Percentiles rank a stretch among this genome's conserved stretches.
Conservation (phyloP, 1,284 basidiomycete species). For the Ceratorhiza oryzae-sativae region DNA sequence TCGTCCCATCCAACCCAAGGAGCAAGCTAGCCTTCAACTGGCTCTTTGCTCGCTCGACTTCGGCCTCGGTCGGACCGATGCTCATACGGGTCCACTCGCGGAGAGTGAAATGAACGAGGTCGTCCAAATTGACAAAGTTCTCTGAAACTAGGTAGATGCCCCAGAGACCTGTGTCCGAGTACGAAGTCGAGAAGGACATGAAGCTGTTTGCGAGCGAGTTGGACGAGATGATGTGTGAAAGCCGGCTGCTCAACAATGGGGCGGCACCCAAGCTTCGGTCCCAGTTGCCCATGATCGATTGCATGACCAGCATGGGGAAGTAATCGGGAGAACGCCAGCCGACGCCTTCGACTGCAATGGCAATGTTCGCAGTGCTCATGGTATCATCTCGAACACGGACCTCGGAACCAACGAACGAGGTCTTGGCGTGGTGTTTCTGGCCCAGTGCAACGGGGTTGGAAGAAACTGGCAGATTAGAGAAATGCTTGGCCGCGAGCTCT, state of each 20-base stretch:
- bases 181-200: constrained; percentile 99
- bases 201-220: constrained; percentile 99
- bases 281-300: constrained; percentile 99
- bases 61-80: constrained; percentile 80
- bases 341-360: constrained; percentile 97
- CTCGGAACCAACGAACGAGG: constrained; percentile 92
- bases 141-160: constrained; percentile 97
- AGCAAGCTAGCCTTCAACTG: constrained; percentile 96
- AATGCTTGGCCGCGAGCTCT: constrained; percentile 94
- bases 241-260: constrained; percentile 86
- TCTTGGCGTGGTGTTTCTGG: constrained; percentile 71
- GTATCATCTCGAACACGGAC: constrained; percentile 96
- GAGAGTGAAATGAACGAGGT: constrained; percentile 92
- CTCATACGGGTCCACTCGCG: constrained; percentile 98
- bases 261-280: constrained; percentile 95
- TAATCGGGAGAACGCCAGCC: constrained; percentile 98
- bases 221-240: constrained; percentile 89
- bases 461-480: constrained; percentile 88
- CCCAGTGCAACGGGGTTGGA: constrained; percentile 89
- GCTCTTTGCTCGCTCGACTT: constrained; percentile 97
- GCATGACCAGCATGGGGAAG: constrained; percentile 99
- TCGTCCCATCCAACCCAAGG: constrained; percentile 91
- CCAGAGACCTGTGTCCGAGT: constrained; percentile 99
- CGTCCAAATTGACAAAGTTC: constrained; percentile 93
- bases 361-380: constrained; percentile 87